Evolutionary conservation across 2,329 filamentous ascomycete genomes (phyloP), one percentile per base, ranked within the genome.

Genomic region (Claviceps fusiformis): DNA sequence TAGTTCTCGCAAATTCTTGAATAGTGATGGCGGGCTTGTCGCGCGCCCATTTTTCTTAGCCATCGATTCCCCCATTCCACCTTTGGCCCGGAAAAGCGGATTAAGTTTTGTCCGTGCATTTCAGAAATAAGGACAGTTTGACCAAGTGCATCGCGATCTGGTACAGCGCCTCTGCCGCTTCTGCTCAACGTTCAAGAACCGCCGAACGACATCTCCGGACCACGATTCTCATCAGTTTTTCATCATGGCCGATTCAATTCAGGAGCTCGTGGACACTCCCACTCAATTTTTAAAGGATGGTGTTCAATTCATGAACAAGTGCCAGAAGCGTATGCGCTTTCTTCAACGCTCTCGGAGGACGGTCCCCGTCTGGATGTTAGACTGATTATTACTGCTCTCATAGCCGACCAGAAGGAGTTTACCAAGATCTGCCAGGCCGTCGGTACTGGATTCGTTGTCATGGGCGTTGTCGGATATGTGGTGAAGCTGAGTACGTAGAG

Each of bases 251-350:
- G 84, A 86, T 68, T 78, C 84, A 69, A 70, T 87, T 63, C 82
- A 86, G 70, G 82, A 87, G 67, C 73, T 88, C 64, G 78, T 86
- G 67, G 85, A 88, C 62, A 77, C 83, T 67, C 82, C 82, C 63
- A 74, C 75, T 67, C 81, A 85, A 70, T 86, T 86, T 68, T 67
- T 83, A 66, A 77, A 61, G 60, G 80, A 82, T 58, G 80, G 80
- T 65, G 73, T 79, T 57, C 79, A 82, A 62, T 83, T 83, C 71
- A 72, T 82, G 67, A 77, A 76, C 71, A 72, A 77, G 63, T 82
- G 79, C 75, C 79, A 79, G 60, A 83, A 82, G 73, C 80, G 78
- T 80, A 70, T 57, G 48, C n/a, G 77, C 70, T 11, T 27, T n/a
- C 43, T 31, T 37, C 15, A 2, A 37, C 15, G 5, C 15, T n/a